A percentile compares a stretch with the other conserved stretches of the same genome.
These are phyloP conservation scores for Cystobasidiaceae sp. DNA, from an alignment of 1,284 basidiomycete genomes.

Conservation along the genomic window DNA sequence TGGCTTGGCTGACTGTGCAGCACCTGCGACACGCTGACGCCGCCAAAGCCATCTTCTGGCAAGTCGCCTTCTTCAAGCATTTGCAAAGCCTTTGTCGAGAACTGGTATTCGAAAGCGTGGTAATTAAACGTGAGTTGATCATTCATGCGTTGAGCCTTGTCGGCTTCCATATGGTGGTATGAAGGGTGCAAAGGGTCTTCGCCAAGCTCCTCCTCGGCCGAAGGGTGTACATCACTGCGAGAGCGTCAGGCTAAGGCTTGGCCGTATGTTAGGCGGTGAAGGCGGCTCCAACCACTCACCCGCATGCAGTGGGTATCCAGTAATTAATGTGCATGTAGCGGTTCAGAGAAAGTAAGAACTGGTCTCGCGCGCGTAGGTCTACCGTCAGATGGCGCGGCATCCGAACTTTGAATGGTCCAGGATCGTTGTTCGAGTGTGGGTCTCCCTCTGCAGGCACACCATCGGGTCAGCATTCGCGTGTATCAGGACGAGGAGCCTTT, in stretches of 20 bases:
- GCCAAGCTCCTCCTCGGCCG: conserved; percentile 23
- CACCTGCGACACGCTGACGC: conserved; percentile 26
- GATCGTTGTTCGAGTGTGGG: conserved; percentile 20
- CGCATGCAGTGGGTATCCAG: conserved; percentile 32
- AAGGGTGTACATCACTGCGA: conserved; percentile 20
- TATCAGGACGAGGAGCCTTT: not conserved
- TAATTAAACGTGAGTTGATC: conserved; percentile 29
- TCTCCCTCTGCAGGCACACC: conserved; percentile 15
- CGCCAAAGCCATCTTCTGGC: conserved; percentile 30
- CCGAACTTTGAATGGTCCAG: conserved; percentile 32
- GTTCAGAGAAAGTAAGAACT: conserved; percentile 27
- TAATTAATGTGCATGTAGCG: conserved; percentile 23
- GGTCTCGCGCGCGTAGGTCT: conserved; percentile 23
- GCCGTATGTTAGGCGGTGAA: not conserved
- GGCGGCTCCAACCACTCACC: conserved; percentile 2
- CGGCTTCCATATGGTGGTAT: conserved; percentile 30
- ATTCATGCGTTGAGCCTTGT: conserved; percentile 27
- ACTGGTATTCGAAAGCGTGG: conserved; percentile 27
- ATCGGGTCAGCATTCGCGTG: not conserved
- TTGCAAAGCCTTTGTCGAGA: conserved; percentile 23
- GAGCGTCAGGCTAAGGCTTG: not conserved
- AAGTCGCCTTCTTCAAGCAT: conserved; percentile 29
- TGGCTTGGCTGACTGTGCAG: conserved; percentile 21
- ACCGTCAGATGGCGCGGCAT: conserved; percentile 25
- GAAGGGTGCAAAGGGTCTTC: conserved; percentile 29